These are phyloP conservation scores for Amphichorda felina DNA, from an alignment of 2,329 filamentous ascomycete genomes.

Conservation along the genomic window DNA sequence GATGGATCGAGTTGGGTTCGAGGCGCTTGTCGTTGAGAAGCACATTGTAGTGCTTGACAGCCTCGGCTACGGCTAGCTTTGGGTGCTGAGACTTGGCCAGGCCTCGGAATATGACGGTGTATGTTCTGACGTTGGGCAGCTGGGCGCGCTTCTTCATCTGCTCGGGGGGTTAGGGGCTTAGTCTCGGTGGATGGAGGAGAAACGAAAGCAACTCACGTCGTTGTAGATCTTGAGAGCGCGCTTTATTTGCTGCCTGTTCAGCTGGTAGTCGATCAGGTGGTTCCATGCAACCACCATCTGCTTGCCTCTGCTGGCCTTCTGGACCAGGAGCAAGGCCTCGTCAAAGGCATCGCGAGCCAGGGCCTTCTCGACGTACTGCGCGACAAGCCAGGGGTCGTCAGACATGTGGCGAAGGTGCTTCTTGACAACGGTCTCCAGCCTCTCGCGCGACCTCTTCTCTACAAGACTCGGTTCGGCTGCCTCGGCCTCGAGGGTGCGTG, in stretches of 20 bases:
- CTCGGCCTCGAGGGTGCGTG: slow-evolving; percentile 9
- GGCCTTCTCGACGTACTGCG: slow-evolving; percentile 49
- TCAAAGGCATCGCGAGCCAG: slow-evolving; percentile 48
- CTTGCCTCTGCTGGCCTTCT: slow-evolving; percentile 55
- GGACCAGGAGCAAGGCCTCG: slow-evolving; percentile 57
- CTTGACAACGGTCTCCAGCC: slow-evolving; percentile 2
- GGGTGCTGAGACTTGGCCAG: slow-evolving; percentile 49
- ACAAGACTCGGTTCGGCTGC: slow-evolving; percentile 4
- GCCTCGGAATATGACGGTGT: slow-evolving; percentile 71
- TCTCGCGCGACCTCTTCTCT: slow-evolving; percentile 2
- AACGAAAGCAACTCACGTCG: slow-evolving; percentile 42
- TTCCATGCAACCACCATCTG: slow-evolving; percentile 78
- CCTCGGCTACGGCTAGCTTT: slow-evolving; percentile 51
- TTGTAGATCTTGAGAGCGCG: slow-evolving; percentile 76
- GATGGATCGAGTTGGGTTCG: slow-evolving; percentile 66
- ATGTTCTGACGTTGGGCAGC: slow-evolving; percentile 70
- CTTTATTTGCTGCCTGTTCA: slow-evolving; percentile 48
- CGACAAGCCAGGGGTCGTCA: slow-evolving; percentile 62
- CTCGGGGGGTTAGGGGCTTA: slow-evolving; percentile 4
- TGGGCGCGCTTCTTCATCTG: slow-evolving; percentile 93
- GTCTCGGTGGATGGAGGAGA: not conserved
- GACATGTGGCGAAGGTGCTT: slow-evolving; percentile 17
- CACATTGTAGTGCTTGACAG: slow-evolving; percentile 64
- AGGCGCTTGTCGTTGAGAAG: slow-evolving; percentile 55
- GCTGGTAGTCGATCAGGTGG: slow-evolving; percentile 60